Percentiles rank a stretch among this genome's conserved stretches.
These are phyloP conservation scores for Rhinocladiella mackenziei DNA, from an alignment of 2,329 filamentous ascomycete genomes.

Conservation along the genomic window DNA sequence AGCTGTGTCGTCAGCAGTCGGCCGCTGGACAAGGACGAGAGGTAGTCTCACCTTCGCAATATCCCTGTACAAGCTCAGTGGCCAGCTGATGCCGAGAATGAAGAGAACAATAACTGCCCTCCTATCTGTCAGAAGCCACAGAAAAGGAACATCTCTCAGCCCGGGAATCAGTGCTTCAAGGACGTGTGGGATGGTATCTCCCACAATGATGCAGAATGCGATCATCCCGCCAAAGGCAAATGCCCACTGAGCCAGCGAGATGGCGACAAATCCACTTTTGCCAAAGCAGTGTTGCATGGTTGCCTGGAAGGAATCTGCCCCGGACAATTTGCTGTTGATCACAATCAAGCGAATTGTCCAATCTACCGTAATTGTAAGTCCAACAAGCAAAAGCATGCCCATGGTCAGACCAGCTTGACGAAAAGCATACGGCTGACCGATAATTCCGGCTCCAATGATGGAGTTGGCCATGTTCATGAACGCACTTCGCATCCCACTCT, in stretches of 20 bases:
- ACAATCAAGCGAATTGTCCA: conserved; percentile 98
- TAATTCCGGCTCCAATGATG: conserved; percentile 76
- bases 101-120: conserved; percentile 84
- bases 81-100: conserved; percentile 79
- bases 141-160: conserved; percentile 65
- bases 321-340: conserved; percentile 93
- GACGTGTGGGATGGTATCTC: conserved; percentile 92
- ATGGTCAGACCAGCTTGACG: conserved; percentile 81
- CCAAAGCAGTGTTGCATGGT: conserved; percentile 97
- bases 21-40: conserved; percentile 8
- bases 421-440: conserved; percentile 92
- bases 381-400: conserved; percentile 72
- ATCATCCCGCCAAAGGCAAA: conserved; percentile 99
- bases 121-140: conserved; percentile 78
- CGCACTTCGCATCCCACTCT: conserved; percentile 77
- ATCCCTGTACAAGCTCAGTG: conserved; percentile 87
- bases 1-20: conserved; percentile 55
- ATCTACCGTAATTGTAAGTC: conserved; percentile 79
- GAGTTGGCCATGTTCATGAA: conserved; percentile 99
- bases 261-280: conserved; percentile 78
- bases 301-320: conserved; percentile 88
- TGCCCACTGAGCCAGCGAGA: conserved; percentile 88
- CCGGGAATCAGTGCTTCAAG: conserved; percentile 76
- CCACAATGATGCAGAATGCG: conserved; percentile 94
- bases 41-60: conserved; percentile 76